phyloP scores from a whole-genome alignment of 2,329 filamentous ascomycete species.

The Trichophaea hybrida region DNA sequence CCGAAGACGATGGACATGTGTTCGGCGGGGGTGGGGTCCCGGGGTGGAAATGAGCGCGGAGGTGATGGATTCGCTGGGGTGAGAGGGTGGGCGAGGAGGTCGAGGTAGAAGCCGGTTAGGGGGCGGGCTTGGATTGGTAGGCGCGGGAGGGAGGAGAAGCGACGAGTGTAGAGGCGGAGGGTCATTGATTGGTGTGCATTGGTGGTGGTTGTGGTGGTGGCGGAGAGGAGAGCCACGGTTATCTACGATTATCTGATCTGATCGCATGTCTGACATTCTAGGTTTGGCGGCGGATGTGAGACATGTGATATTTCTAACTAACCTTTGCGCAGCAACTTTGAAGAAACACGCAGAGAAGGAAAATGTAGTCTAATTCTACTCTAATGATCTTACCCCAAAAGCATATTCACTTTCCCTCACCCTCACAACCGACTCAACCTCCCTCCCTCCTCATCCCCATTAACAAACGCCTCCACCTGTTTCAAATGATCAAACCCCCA shows the following conservation, averaged over 20 bases:
- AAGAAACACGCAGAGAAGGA: no score
- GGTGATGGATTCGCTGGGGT: conserved; percentile 21
- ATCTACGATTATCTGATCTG: no score
- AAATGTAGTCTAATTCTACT: no score
- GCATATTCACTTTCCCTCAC: no score
- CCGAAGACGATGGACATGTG: neutral
- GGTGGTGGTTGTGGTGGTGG: no score
- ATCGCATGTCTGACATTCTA: no score
- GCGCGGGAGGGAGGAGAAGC: neutral
- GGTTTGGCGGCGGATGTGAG: no score
- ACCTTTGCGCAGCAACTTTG: no score
- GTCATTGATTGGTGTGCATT: no score
- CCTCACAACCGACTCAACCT: neutral
- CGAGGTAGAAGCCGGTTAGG: conserved; percentile 22
- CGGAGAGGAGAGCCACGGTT: no score
- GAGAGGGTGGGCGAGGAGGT: conserved; percentile 19
- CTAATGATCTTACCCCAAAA: no score
- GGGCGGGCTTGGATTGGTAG: conserved; percentile 17
- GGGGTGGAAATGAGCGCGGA: conserved; percentile 3
- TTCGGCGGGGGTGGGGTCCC: neutral
- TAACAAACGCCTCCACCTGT: neutral
- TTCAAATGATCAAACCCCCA: conserved; percentile 3
- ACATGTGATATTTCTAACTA: no score
- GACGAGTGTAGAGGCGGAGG: neutral
- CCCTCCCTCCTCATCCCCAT: neutral